Conservation (phyloP, 768 basidiomycete genomes). For the Mycena galopus region DNA sequence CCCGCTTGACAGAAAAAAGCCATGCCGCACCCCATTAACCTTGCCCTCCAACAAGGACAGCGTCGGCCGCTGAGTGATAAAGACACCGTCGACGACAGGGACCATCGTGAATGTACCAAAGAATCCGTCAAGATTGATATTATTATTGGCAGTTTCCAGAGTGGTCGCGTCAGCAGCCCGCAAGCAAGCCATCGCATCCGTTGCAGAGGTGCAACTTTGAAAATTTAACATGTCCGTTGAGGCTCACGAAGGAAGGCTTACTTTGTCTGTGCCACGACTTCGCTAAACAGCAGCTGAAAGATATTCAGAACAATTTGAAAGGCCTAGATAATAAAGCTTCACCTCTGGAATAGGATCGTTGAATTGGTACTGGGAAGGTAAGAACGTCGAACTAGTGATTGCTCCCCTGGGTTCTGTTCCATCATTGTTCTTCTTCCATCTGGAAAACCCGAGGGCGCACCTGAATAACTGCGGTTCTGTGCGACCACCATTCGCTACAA, state of each 20-base stretch:
- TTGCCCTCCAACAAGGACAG: slow-evolving; percentile 43
- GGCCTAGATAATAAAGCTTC: background rate
- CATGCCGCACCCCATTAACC: slow-evolving; percentile 47
- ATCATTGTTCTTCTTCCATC: too few relatives aligned
- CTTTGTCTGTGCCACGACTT: slow-evolving; percentile 41
- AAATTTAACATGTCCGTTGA: background rate
- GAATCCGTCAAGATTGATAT: slow-evolving; percentile 39
- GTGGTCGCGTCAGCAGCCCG: slow-evolving; percentile 39
- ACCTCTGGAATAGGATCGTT: slow-evolving; percentile 47
- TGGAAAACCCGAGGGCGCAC: too few relatives aligned
- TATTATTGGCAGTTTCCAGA: slow-evolving; percentile 41
- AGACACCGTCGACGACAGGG: slow-evolving; percentile 50
- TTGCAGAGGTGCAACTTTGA: slow-evolving; percentile 40
- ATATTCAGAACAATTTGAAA: background rate
- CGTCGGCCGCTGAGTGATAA: slow-evolving; percentile 50
- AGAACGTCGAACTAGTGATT: slow-evolving; percentile 50
- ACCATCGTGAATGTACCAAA: slow-evolving; percentile 43
- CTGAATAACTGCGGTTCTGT: slow-evolving; percentile 49
- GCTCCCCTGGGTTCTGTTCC: too few relatives aligned
- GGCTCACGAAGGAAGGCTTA: slow-evolving; percentile 7
- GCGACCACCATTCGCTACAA: slow-evolving; percentile 48
- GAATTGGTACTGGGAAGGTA: slow-evolving; percentile 51
- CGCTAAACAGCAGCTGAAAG: slow-evolving; percentile 16
- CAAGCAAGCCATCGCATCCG: slow-evolving; percentile 48
- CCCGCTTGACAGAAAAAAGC: background rate